Percentiles rank a stretch among this genome's conserved stretches.
Evolutionary conservation across 306 rosid genomes (phyloP).

Genomic region (Trifolium dubium): DNA sequence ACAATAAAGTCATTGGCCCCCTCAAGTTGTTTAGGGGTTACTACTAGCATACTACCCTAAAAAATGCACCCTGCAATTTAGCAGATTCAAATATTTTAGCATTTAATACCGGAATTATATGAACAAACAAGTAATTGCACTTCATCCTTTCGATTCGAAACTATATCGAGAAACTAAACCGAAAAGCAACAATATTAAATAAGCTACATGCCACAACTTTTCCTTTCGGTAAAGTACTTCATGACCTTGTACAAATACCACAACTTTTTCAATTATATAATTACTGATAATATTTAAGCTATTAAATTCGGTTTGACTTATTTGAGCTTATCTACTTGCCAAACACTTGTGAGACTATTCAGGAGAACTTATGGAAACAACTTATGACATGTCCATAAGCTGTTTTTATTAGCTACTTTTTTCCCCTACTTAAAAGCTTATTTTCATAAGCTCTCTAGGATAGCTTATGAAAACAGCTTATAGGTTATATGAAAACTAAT

Average conservation of each 20-base stretch:
- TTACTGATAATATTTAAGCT: neutral
- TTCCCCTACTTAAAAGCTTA: neutral
- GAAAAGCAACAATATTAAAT: neutral
- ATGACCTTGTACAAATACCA: neutral
- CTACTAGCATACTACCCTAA: neutral
- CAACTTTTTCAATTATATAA: neutral
- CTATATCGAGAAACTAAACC: slow-evolving; percentile 12
- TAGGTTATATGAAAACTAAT: neutral
- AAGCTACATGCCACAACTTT: slow-evolving; percentile 19
- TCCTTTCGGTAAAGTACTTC: neutral
- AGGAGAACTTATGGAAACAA: neutral
- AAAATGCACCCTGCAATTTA: slow-evolving; percentile 19
- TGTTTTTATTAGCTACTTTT: neutral
- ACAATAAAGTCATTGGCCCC: slow-evolving; percentile 5
- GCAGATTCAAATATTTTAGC: slow-evolving; percentile 29
- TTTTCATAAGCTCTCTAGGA: neutral
- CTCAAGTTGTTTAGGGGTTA: slow-evolving; percentile 7
- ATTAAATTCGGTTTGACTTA: neutral
- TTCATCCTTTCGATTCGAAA: slow-evolving; percentile 26
- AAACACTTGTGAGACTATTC: neutral
- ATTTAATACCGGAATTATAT: neutral
- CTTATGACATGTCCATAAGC: neutral
- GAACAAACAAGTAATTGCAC: slow-evolving; percentile 33
- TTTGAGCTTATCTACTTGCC: neutral
- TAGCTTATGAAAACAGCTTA: neutral